A percentile compares a stretch with the other conserved stretches of the same genome.
These are phyloP conservation scores for Trifolium subterraneum DNA, from an alignment of 306 rosid species.

Conservation along the genomic window DNA sequence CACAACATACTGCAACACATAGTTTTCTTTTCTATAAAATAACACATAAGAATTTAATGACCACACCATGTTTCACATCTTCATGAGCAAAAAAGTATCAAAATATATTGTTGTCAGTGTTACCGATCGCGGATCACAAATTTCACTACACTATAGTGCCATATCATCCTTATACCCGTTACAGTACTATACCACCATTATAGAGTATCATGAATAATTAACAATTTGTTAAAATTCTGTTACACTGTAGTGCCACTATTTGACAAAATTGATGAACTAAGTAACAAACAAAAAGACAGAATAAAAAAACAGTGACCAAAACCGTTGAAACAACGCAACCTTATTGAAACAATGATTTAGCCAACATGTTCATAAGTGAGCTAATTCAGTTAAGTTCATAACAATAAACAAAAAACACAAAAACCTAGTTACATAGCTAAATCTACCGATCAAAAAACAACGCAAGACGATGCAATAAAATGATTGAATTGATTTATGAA, in stretches of 20 bases:
- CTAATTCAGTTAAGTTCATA: constrained; percentile 12
- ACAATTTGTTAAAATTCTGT: not conserved
- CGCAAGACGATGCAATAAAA: not conserved
- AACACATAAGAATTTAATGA: not conserved
- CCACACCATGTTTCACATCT: constrained; percentile 7
- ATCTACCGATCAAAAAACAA: constrained; percentile 13
- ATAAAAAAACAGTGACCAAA: constrained; percentile 7
- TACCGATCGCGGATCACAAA: not conserved
- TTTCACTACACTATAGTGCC: not conserved
- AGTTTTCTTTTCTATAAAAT: not conserved
- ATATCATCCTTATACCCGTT: no score
- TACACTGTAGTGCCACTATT: not conserved
- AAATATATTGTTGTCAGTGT: not conserved
- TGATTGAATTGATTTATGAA: not conserved
- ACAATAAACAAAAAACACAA: constrained; percentile 38
- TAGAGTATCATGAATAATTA: not conserved
- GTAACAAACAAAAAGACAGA: not conserved
- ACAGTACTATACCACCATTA: not conserved
- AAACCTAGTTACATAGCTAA: not conserved
- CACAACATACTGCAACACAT: not conserved
- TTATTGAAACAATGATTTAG: not conserved
- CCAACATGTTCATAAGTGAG: constrained; percentile 12
- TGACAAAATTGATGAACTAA: constrained; percentile 15
- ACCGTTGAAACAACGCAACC: constrained; percentile 11
- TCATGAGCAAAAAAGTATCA: not conserved